These are phyloP conservation scores for Acanthamoeba lugdunensis DNA, from an alignment of 208 protist genomes.

Conservation along the genomic window DNA sequence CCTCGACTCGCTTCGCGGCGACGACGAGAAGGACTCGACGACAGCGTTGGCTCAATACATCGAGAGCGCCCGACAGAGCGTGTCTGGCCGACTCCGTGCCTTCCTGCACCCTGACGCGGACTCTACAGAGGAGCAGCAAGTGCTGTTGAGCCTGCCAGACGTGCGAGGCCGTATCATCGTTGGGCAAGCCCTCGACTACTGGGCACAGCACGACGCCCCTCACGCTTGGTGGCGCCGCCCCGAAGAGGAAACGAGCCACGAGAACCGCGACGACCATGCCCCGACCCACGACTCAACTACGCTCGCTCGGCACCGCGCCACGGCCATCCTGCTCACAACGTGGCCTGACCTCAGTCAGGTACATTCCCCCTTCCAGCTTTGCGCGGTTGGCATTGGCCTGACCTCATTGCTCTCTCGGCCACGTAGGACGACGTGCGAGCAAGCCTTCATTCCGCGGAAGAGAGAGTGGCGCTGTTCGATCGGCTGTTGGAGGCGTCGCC, in stretches of 20 bases:
- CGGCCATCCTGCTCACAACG: constrained; percentile 17
- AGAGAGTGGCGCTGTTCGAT: not conserved
- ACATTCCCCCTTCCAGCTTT: not conserved
- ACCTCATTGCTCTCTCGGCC: too few species aligned
- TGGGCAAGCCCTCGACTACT: not conserved
- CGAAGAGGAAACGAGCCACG: too few species aligned
- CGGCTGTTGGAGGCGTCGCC: not conserved
- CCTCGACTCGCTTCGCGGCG: not conserved
- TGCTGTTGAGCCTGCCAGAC: not conserved
- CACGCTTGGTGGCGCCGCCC: not conserved
- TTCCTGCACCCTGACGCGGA: not conserved
- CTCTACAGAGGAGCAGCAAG: not conserved
- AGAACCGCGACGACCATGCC: not conserved
- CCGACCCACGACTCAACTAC: not conserved
- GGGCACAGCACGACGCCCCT: not conserved
- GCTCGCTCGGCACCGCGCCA: not conserved
- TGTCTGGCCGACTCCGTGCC: not conserved
- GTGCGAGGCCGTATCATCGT: not conserved
- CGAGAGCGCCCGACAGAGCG: not conserved
- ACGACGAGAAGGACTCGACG: not conserved
- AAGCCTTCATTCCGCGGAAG: not conserved
- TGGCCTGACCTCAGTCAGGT: not conserved
- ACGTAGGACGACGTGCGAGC: not conserved
- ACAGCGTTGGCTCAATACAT: not conserved
- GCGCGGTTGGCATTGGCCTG: not conserved